A percentile compares a stretch with the other conserved stretches of the same genome.
These are phyloP conservation scores for Scutellaria minor DNA, from an alignment of 257 asterid genomes.

Conservation along the genomic window DNA sequence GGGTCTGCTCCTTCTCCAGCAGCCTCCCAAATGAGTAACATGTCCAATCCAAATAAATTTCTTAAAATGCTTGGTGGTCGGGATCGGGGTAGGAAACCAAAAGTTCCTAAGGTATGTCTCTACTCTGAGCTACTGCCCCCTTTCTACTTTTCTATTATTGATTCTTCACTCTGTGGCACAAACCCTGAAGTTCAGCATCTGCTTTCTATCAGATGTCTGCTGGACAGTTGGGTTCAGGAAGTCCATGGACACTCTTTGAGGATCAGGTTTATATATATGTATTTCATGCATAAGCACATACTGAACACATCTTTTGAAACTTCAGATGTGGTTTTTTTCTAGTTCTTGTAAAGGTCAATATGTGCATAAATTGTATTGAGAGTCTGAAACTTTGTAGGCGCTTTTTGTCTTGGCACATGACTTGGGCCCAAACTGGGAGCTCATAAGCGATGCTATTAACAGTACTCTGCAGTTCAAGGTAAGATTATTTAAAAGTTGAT, in stretches of 20 bases:
- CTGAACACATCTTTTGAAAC: constrained; percentile 13
- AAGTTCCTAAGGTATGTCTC: constrained; percentile 69
- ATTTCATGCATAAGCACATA: constrained; percentile 27
- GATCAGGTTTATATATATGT: constrained; percentile 69
- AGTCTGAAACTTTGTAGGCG: constrained; percentile 55
- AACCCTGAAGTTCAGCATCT: constrained; percentile 35
- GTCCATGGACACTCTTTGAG: constrained; percentile 87
- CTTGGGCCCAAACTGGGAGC: constrained; percentile 99
- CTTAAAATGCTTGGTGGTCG: constrained; percentile 79
- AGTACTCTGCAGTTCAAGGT: constrained; percentile 91
- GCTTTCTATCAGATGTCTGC: constrained; percentile 62
- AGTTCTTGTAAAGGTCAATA: constrained; percentile 18
- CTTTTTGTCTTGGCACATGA: constrained; percentile 97
- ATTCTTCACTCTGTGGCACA: constrained; percentile 8
- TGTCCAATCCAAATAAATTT: constrained; percentile 77
- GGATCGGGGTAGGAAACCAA: constrained; percentile 82
- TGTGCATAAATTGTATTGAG: constrained; percentile 11
- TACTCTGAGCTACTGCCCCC: constrained; percentile 11
- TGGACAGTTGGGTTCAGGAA: constrained; percentile 74
- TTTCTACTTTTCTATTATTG: constrained; percentile 20
- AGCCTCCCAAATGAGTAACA: constrained; percentile 90
- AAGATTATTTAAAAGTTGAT: constrained; percentile 27
- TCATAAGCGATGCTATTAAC: constrained; percentile 90
- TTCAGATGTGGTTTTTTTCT: constrained; percentile 21
- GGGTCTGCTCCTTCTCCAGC: constrained; percentile 87